phyloP scores from a whole-genome alignment of 352 stramenopile genomes.

The Globisporangium viniferum region DNA sequence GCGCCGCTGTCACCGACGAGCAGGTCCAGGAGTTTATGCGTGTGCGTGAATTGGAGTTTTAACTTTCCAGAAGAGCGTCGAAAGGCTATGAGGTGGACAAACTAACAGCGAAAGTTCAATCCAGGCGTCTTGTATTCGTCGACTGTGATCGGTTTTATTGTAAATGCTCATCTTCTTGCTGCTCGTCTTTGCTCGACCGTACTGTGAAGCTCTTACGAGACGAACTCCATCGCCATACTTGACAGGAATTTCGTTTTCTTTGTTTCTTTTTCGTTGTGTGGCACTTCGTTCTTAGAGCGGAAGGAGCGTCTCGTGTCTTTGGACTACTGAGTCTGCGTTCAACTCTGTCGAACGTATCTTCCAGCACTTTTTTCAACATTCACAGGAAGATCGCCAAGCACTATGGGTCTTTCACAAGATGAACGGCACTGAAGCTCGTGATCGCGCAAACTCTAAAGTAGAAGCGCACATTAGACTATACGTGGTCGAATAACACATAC shows the following conservation, averaged over 20 bases:
- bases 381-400: not conserved
- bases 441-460: not conserved
- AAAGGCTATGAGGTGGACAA: not conserved
- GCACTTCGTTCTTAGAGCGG: not conserved
- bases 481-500: not conserved
- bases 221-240: not conserved
- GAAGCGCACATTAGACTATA: not conserved
- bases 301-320: not conserved
- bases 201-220: not conserved
- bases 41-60: constrained; percentile 91
- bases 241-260: not conserved
- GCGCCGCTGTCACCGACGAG: constrained; percentile 93
- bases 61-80: constrained; percentile 13
- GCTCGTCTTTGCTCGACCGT: too few species aligned
- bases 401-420: not conserved
- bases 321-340: not conserved
- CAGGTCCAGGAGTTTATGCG: constrained; percentile 97
- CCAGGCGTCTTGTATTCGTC: constrained; percentile 3
- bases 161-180: not conserved
- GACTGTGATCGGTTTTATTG: not conserved
- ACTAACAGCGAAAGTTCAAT: not conserved
- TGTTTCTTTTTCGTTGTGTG: not conserved
- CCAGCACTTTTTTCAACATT: not conserved
- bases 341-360: not conserved
- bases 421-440: not conserved